phyloP scores from a whole-genome alignment of 2,329 filamentous ascomycete genomes.

The Ophiostoma populinum region DNA sequence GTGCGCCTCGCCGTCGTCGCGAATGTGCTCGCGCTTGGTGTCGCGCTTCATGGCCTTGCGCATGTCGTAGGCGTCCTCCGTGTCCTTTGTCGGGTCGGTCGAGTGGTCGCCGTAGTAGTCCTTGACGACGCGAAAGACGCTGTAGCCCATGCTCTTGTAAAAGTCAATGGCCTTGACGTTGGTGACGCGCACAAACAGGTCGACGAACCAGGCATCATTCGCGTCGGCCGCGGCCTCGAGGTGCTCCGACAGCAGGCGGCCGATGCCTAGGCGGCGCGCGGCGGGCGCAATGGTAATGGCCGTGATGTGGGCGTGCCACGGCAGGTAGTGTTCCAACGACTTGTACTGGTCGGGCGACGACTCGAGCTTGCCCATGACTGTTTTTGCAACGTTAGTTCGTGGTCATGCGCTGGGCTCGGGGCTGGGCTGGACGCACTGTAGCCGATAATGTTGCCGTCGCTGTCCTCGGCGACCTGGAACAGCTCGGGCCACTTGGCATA shows the following conservation, averaged over 20 bases:
- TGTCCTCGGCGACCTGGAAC: constrained; percentile 81
- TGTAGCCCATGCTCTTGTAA: constrained; percentile 85
- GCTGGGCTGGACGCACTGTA: constrained; percentile 51
- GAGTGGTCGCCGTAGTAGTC: constrained; percentile 87
- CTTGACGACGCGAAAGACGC: constrained; percentile 72
- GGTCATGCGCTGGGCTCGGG: too few species aligned
- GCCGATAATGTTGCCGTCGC: constrained; percentile 73
- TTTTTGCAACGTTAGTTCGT: constrained; percentile 15
- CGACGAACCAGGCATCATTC: constrained; percentile 83
- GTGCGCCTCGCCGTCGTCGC: constrained; percentile 64
- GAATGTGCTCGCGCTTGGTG: constrained; percentile 54
- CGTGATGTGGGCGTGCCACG: constrained; percentile 98
- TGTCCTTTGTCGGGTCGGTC: constrained; percentile 38
- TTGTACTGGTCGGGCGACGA: constrained; percentile 60
- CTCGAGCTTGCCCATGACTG: constrained; percentile 95
- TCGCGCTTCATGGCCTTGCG: constrained; percentile 78
- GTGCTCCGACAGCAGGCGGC: constrained; percentile 62
- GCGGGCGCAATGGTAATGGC: constrained; percentile 82
- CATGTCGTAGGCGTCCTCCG: constrained; percentile 94
- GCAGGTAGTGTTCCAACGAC: constrained; percentile 77
- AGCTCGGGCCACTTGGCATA: constrained; percentile 89
- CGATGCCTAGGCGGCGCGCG: constrained; percentile 72
- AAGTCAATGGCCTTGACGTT: constrained; percentile 77
- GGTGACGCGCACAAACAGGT: constrained; percentile 79
- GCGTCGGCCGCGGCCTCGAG: constrained; percentile 71